Evolutionary conservation across 148 eudicot species (phyloP).

Genomic region (Hydrangea macrophylla): DNA sequence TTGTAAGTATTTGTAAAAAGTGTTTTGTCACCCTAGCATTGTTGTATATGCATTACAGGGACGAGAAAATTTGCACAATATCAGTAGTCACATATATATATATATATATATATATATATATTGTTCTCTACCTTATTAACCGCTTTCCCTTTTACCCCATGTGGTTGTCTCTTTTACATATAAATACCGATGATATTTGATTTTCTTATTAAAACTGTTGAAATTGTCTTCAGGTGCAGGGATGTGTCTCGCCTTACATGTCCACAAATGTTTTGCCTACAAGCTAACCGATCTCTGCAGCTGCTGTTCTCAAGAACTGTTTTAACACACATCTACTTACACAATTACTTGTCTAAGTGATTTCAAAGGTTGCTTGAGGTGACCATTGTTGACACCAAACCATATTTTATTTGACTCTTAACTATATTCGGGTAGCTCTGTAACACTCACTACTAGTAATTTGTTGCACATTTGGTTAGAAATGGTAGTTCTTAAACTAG

Average conservation of each 20-base stretch:
- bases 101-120: too few species aligned
- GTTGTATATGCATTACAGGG: too few species aligned
- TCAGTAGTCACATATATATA: too few species aligned
- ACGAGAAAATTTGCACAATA: too few species aligned
- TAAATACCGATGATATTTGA: not conserved
- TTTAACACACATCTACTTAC: not conserved
- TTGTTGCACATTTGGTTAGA: not conserved
- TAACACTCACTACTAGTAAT: not conserved
- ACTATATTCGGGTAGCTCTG: not conserved
- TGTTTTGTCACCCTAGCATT: too few species aligned
- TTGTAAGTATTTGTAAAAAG: too few species aligned
- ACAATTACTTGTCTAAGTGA: not conserved
- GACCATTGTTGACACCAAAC: not conserved
- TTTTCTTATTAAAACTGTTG: not conserved
- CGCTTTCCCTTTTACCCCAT: not conserved
- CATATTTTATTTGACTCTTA: not conserved
- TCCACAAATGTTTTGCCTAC: conserved; percentile 58
- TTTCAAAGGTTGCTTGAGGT: not conserved
- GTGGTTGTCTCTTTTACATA: not conserved
- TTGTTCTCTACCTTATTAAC: too few species aligned
- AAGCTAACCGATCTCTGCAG: conserved; percentile 20
- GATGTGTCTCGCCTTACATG: conserved; percentile 82
- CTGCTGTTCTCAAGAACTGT: not conserved
- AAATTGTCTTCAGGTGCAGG: conserved; percentile 51
- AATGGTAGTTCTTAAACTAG: not conserved